Conservation (phyloP, 805 yeast species). For the Clavispora asparagi region DNA sequence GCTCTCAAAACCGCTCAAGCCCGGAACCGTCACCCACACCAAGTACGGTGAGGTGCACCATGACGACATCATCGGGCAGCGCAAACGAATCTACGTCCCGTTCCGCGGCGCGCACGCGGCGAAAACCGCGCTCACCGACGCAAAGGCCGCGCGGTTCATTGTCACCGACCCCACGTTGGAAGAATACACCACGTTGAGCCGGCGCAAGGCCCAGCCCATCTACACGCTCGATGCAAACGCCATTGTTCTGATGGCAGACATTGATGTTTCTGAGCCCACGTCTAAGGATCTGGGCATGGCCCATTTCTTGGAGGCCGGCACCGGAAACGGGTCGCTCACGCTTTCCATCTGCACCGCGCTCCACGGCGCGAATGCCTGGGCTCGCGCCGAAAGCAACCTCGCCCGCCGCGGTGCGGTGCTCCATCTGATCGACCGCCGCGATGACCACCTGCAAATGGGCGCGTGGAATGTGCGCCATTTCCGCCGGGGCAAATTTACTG, state of each 20-base stretch:
- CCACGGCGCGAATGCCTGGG: slow-evolving; percentile 2
- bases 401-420: slow-evolving; percentile 1
- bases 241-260: slow-evolving; percentile 1
- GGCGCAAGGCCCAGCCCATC: slow-evolving; percentile 3
- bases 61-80: slow-evolving; percentile 3
- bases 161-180: slow-evolving; percentile 3
- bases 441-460: slow-evolving; percentile 1
- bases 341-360: slow-evolving; percentile 1
- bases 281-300: not conserved
- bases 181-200: slow-evolving; percentile 1
- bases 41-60: slow-evolving; percentile 1
- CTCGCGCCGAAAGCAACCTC: not conserved
- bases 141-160: not conserved
- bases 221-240: slow-evolving; percentile 2
- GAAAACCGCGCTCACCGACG: not conserved
- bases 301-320: slow-evolving; percentile 2
- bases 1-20: not conserved
- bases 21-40: not conserved
- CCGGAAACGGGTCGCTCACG: slow-evolving; percentile 3
- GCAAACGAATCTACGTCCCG: slow-evolving; percentile 1
- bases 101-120: not conserved
- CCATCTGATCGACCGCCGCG: slow-evolving; percentile 1
- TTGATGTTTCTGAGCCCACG: not conserved
- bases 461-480: slow-evolving; percentile 1
- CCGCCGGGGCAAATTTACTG: not conserved